Evolutionary conservation across 192 early-diverging fungal genomes (phyloP).

Genomic region (Cetraspora pellucida): DNA sequence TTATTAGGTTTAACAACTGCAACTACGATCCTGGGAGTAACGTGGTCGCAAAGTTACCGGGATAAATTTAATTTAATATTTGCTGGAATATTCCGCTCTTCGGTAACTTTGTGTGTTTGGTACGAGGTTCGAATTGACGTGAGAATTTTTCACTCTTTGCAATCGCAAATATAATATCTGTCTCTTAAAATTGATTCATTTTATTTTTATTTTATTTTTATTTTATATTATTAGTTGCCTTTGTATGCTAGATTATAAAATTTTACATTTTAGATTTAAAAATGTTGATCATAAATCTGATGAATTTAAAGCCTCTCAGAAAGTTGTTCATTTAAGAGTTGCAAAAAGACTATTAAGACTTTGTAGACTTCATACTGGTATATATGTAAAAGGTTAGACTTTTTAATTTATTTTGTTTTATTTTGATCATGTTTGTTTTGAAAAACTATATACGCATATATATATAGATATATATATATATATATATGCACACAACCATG

Average conservation of each 20-base stretch:
- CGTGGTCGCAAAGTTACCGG: slow-evolving; percentile 8
- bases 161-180: not conserved
- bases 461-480: not conserved
- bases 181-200: not conserved
- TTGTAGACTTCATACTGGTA: slow-evolving; percentile 50
- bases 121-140: slow-evolving; percentile 11
- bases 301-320: slow-evolving; percentile 49
- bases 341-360: slow-evolving; percentile 48
- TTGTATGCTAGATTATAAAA: slow-evolving; percentile 57
- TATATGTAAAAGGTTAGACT: slow-evolving; percentile 45
- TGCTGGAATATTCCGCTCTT: slow-evolving; percentile 28
- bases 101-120: slow-evolving; percentile 16
- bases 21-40: slow-evolving; percentile 4
- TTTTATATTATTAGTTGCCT: slow-evolving; percentile 34
- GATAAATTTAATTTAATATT: slow-evolving; percentile 8
- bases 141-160: not conserved
- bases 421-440: not conserved
- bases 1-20: slow-evolving; percentile 24
- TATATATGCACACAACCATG: too few species aligned
- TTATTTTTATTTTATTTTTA: slow-evolving; percentile 1
- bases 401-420: not conserved
- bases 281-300: slow-evolving; percentile 46
- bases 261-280: slow-evolving; percentile 49
- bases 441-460: not conserved
- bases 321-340: slow-evolving; percentile 50